Conservation (phyloP, 1,139 yeast species). For the Spencermartinsiella ligniputridi region DNA sequence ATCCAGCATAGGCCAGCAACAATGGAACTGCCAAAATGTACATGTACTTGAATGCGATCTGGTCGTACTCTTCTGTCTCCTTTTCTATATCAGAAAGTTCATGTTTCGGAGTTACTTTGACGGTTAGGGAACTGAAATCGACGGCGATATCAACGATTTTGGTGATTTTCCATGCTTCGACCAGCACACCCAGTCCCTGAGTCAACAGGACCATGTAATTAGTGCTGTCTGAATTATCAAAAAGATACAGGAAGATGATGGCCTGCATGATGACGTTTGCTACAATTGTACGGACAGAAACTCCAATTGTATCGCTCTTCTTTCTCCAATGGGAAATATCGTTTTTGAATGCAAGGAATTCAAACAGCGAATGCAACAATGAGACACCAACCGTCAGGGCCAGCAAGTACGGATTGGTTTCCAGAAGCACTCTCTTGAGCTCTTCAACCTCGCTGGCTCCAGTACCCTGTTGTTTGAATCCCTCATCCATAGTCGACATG, state of each 20-base stretch:
- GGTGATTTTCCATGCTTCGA: constrained; percentile 42
- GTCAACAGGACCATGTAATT: constrained; percentile 37
- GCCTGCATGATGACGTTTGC: constrained; percentile 40
- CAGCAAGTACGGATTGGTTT: constrained; percentile 37
- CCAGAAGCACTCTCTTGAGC: constrained; percentile 35
- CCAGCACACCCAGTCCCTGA: constrained; percentile 38
- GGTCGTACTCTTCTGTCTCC: constrained; percentile 40
- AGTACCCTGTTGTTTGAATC: constrained; percentile 24
- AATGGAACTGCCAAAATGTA: constrained; percentile 38
- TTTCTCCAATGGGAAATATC: constrained; percentile 39
- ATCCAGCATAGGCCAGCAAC: constrained; percentile 35
- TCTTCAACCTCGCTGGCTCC: constrained; percentile 35
- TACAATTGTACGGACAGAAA: constrained; percentile 38
- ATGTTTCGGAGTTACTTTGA: constrained; percentile 34
- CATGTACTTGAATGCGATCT: constrained; percentile 38
- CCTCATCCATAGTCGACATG: constrained; percentile 28
- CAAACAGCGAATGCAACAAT: constrained; percentile 36
- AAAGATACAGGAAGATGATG: constrained; percentile 36
- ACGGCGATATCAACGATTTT: constrained; percentile 34
- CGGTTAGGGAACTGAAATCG: constrained; percentile 12
- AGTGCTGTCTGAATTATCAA: constrained; percentile 40
- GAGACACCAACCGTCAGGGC: constrained; percentile 35
- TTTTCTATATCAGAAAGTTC: constrained; percentile 36
- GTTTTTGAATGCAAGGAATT: constrained; percentile 39
- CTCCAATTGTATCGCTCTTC: constrained; percentile 39